Evolutionary conservation across 2,329 filamentous ascomycete genomes (phyloP).

Genomic region (Trichoderma guizhouense): DNA sequence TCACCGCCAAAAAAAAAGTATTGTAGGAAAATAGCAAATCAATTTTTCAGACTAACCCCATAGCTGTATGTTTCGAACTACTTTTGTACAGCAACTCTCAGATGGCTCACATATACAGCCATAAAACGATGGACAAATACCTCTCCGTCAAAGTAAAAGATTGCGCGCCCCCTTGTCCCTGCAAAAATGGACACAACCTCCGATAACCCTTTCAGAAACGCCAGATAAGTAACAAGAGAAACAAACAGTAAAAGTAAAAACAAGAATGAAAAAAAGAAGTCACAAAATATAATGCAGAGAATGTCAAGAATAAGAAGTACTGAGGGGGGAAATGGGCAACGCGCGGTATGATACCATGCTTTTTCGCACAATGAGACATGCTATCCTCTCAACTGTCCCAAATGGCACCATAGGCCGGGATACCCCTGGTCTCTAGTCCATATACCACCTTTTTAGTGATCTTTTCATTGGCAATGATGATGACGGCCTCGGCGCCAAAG

Average conservation of each 20-base stretch:
- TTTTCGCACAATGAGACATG: slow-evolving; percentile 2
- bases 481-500: slow-evolving; percentile 64
- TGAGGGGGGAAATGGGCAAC: not conserved
- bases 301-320: slow-evolving; percentile 1
- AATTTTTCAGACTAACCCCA: not conserved
- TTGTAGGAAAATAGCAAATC: not conserved
- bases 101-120: not conserved
- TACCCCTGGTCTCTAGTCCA: slow-evolving; percentile 61
- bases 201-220: not conserved
- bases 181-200: not conserved
- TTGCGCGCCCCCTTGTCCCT: not conserved
- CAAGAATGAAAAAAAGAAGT: not conserved
- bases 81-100: not conserved
- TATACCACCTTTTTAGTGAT: slow-evolving; percentile 68
- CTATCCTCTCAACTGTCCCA: slow-evolving; percentile 53
- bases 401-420: slow-evolving; percentile 69
- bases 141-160: not conserved
- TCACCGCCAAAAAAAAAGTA: not conserved
- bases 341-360: not conserved
- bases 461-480: slow-evolving; percentile 67
- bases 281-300: slow-evolving; percentile 5
- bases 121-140: not conserved
- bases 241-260: not conserved
- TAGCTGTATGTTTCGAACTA: not conserved
- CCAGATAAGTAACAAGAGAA: not conserved